Evolutionary conservation across 371 early-diverging fungal genomes (phyloP), one percentile per base, ranked within the genome.

Genomic region (Lichtheimia ramosa): DNA sequence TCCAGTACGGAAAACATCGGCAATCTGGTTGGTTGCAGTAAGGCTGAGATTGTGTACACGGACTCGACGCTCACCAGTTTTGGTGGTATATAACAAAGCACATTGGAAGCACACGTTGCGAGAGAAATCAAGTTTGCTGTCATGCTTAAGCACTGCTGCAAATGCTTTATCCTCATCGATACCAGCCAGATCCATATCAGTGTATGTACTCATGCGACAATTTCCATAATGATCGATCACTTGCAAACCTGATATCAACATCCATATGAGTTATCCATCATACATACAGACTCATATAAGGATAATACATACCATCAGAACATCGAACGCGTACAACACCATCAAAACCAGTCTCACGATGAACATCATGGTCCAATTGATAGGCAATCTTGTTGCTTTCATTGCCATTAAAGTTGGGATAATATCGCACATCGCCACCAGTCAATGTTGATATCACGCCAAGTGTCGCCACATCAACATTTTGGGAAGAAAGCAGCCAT

Each of bases 171-270:
- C 89, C 43, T 92, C 84, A 65, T 94, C 95, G 39, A 97, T 80
- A n/a, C 94, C 95, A 2, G 92, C 93, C 13, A 96, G 71, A 70
- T 98, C 96, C 34, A 96, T 76, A 68, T 98, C 99, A 0, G 96
- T 94, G 41, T 86, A 82, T 68, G 95, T 96, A 62, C 90, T 90
- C 94, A 95, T 96, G 65, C 86, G 87, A 71, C 97, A 91, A 77
- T 95, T 96, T 54, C 99, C 99, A 67, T 89, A 90, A 70, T 98
- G 91, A 56, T 96, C 95, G n/a, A 83, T 81, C 3, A 96, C 84
- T 48, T 90, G 89, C 48, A 98, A 74, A 2, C 93, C 90, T 87
- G 53, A 5, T 21, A 8, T 5, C n/a, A 34, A 25, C 3, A 18
- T 18, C 23, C 20, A 39, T 21, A 15, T 16, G 7, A 48, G n/a